phyloP scores from a whole-genome alignment of 2,329 filamentous ascomycete species.

The Fusarium incarnatum region DNA sequence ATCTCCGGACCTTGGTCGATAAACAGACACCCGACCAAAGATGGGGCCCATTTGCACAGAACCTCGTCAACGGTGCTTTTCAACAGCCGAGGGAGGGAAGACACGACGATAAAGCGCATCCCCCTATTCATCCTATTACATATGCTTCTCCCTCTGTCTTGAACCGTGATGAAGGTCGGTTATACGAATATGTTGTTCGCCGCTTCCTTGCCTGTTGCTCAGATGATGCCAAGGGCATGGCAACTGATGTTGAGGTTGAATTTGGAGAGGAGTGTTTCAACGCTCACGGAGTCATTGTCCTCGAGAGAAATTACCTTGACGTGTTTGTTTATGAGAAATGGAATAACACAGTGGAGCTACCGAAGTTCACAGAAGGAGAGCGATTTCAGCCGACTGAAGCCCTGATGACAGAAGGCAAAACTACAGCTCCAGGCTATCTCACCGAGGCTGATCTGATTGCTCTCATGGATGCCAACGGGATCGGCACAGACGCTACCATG shows the following conservation, averaged over 20 bases:
- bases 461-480: constrained; percentile 98
- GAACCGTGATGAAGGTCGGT: constrained; percentile 74
- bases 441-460: constrained; percentile 96
- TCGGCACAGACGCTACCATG: constrained; percentile 99
- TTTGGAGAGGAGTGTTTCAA: constrained; percentile 88
- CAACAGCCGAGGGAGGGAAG: constrained; percentile 83
- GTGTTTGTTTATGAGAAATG: constrained; percentile 97
- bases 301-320: constrained; percentile 92
- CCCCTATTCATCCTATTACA: constrained; percentile 95
- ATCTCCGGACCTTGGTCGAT: constrained; percentile 80
- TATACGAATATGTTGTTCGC: constrained; percentile 93
- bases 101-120: constrained; percentile 96
- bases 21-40: constrained; percentile 81
- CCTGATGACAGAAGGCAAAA: constrained; percentile 91
- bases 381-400: constrained; percentile 89
- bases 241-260: constrained; percentile 84
- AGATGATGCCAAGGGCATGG: constrained; percentile 88
- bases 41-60: constrained; percentile 86
- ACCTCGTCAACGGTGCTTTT: constrained; percentile 80
- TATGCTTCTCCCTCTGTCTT: constrained; percentile 76
- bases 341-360: constrained; percentile 87
- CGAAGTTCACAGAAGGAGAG: constrained; percentile 82
- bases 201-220: constrained; percentile 96
- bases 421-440: constrained; percentile 83
- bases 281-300: constrained; percentile 83